phyloP scores from a whole-genome alignment of 2,329 filamentous ascomycete species.

The Fusarium sp. region DNA sequence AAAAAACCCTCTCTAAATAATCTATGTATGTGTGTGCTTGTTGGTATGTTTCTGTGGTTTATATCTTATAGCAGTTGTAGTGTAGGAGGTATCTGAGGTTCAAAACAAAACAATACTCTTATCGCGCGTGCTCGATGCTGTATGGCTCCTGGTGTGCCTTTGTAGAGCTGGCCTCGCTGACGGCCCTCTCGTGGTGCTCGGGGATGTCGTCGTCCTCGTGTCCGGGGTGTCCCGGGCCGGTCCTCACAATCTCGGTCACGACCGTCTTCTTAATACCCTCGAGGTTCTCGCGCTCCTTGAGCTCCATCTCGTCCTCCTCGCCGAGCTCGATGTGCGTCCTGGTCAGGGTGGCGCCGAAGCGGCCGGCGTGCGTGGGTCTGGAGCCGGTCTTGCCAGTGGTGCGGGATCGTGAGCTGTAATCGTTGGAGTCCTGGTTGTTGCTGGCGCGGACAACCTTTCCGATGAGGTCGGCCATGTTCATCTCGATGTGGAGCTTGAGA shows the following conservation, averaged over 20 bases:
- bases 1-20: slow-evolving; percentile 2
- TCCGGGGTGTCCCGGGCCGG: slow-evolving; percentile 13
- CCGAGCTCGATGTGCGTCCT: slow-evolving; percentile 43
- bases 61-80: neutral
- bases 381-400: slow-evolving; percentile 19
- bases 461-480: slow-evolving; percentile 42
- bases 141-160: slow-evolving; percentile 33
- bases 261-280: slow-evolving; percentile 41
- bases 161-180: slow-evolving; percentile 42
- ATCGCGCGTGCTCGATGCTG: slow-evolving; percentile 35
- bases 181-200: slow-evolving; percentile 43
- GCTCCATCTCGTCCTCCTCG: slow-evolving; percentile 42
- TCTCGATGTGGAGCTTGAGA: slow-evolving; percentile 39
- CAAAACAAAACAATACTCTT: slow-evolving; percentile 1
- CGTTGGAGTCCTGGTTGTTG: slow-evolving; percentile 19
- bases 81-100: neutral
- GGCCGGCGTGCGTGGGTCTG: slow-evolving; percentile 20
- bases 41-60: neutral
- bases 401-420: slow-evolving; percentile 39
- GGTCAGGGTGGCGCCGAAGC: slow-evolving; percentile 33
- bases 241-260: slow-evolving; percentile 32
- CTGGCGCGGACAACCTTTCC: slow-evolving; percentile 39
- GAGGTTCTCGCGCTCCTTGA: slow-evolving; percentile 37
- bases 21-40: neutral
- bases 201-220: slow-evolving; percentile 30